Evolutionary conservation across 2,329 filamentous ascomycete species (phyloP).

Genomic region (Coniochaeta pulveracea): DNA sequence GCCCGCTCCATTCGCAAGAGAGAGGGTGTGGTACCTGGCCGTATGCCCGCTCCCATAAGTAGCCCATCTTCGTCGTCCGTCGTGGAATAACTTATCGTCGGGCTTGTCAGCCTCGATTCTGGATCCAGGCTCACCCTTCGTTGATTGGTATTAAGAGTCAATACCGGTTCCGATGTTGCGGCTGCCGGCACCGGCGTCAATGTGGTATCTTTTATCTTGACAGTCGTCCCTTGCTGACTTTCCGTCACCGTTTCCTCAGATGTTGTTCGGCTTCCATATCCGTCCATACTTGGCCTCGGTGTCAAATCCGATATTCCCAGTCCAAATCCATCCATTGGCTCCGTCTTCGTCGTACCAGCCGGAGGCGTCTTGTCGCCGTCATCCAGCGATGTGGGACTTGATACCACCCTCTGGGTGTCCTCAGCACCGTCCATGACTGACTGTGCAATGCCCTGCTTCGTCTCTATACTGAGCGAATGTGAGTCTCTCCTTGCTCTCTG

Average conservation of each 20-base stretch:
- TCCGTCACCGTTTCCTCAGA: no score
- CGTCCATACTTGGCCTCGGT: slow-evolving; percentile 34
- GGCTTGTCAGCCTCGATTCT: slow-evolving; percentile 29
- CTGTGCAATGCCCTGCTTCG: slow-evolving; percentile 14
- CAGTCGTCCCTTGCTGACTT: no score
- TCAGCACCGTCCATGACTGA: slow-evolving; percentile 9
- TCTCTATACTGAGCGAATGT: slow-evolving; percentile 32
- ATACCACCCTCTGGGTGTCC: slow-evolving; percentile 3
- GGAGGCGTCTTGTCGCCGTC: slow-evolving; percentile 9
- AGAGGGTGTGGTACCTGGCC: slow-evolving; percentile 1
- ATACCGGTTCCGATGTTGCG: slow-evolving; percentile 6
- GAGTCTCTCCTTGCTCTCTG: slow-evolving; percentile 47
- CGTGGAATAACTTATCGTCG: slow-evolving; percentile 54
- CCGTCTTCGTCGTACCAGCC: slow-evolving; percentile 5
- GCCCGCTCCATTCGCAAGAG: slow-evolving; percentile 27
- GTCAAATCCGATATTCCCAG: slow-evolving; percentile 35
- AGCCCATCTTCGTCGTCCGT: slow-evolving; percentile 76
- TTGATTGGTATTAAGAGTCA: slow-evolving; percentile 10
- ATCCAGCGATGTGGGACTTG: slow-evolving; percentile 11
- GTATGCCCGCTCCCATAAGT: slow-evolving; percentile 37
- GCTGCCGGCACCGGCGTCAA: no score
- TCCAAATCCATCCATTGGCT: slow-evolving; percentile 28
- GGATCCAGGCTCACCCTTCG: slow-evolving; percentile 1
- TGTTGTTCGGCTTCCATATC: slow-evolving; percentile 26
- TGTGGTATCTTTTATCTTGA: no score